These are phyloP conservation scores for Pichia sp. DNA, from an alignment of 1,139 yeast genomes.

Conservation along the genomic window DNA sequence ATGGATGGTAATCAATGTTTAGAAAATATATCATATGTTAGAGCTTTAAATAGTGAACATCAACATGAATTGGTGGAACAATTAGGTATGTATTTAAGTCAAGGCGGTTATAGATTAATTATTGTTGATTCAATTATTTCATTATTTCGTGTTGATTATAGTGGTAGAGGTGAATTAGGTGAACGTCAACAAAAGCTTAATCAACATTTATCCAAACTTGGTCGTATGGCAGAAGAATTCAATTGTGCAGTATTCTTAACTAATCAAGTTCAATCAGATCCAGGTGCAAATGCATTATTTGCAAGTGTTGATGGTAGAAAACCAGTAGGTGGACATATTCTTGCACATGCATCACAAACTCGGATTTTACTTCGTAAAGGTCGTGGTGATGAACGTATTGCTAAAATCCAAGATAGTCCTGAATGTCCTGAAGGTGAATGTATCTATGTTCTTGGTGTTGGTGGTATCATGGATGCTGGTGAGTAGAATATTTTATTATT, in stretches of 20 bases:
- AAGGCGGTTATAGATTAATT: slow-evolving; percentile 34
- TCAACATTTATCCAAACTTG: slow-evolving; percentile 47
- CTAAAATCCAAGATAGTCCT: slow-evolving; percentile 57
- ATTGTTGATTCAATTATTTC: slow-evolving; percentile 59
- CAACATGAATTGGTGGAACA: slow-evolving; percentile 53
- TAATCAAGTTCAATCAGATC: slow-evolving; percentile 62
- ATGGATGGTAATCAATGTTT: slow-evolving; percentile 48
- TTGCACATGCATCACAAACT: slow-evolving; percentile 63
- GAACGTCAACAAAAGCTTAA: slow-evolving; percentile 57
- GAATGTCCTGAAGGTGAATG: slow-evolving; percentile 58
- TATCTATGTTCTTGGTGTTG: slow-evolving; percentile 46
- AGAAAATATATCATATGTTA: slow-evolving; percentile 41
- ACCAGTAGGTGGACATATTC: slow-evolving; percentile 61
- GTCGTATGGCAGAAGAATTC: slow-evolving; percentile 52
- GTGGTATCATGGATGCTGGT: slow-evolving; percentile 31
- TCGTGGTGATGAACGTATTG: slow-evolving; percentile 60
- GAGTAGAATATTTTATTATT: neutral
- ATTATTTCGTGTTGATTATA: slow-evolving; percentile 52
- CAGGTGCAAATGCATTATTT: slow-evolving; percentile 59
- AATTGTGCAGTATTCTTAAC: slow-evolving; percentile 56
- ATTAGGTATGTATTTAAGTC: slow-evolving; percentile 42
- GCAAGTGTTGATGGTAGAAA: slow-evolving; percentile 62
- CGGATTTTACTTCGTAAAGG: slow-evolving; percentile 53
- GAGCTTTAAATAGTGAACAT: slow-evolving; percentile 54
- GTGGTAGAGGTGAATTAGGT: slow-evolving; percentile 55